phyloP scores from a whole-genome alignment of 768 basidiomycete species.

The Leucocoprinus sp. region DNA sequence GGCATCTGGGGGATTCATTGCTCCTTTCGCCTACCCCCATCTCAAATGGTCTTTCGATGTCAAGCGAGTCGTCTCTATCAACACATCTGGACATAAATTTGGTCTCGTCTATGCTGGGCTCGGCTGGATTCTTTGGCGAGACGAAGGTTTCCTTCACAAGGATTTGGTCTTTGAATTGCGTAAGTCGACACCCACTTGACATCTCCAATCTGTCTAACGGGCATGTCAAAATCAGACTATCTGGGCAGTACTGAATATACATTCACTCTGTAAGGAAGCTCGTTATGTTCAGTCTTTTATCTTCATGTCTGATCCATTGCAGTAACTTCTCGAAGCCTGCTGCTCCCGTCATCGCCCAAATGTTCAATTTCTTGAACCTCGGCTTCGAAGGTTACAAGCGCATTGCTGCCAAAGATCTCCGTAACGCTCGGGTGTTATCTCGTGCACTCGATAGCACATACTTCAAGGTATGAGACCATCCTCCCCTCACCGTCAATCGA shows the following conservation, averaged over 20 bases:
- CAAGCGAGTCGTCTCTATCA: conserved; percentile 47
- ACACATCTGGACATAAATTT: conserved; percentile 53
- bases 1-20: conserved; percentile 56
- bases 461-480: conserved; percentile 27
- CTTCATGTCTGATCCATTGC: background rate
- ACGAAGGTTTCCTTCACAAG: conserved; percentile 49
- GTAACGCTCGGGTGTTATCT: conserved; percentile 50
- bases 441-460: conserved; percentile 49
- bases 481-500: background rate
- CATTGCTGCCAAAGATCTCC: conserved; percentile 37
- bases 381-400: conserved; percentile 47
- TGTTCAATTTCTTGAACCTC: conserved; percentile 54
- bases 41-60: conserved; percentile 52
- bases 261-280: conserved; percentile 36
- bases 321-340: conserved; percentile 54
- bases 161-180: conserved; percentile 60
- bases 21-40: conserved; percentile 52
- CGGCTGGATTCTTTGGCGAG: conserved; percentile 58
- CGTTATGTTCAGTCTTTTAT: background rate
- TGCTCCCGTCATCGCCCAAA: conserved; percentile 47
- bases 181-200: conserved; percentile 17
- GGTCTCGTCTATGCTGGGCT: conserved; percentile 44
- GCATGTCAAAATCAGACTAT: conserved; percentile 29
- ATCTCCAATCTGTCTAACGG: conserved; percentile 3
- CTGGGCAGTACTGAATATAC: conserved; percentile 53